Evolutionary conservation across 1,284 basidiomycete genomes (phyloP), one percentile per base, ranked within the genome.

Genomic region (Ganoderma meredithae): DNA sequence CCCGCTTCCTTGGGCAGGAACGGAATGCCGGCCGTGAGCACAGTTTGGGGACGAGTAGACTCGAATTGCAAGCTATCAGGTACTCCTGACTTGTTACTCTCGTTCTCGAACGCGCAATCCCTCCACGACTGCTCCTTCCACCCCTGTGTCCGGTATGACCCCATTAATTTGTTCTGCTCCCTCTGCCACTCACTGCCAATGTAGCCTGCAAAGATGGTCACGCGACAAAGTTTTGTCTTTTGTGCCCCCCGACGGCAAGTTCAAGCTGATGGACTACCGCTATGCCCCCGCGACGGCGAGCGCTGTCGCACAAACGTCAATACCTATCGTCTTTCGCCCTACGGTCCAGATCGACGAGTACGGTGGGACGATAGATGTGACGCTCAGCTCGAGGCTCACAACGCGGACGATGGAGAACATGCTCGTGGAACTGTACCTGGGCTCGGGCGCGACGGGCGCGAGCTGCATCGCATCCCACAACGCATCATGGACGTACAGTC

Each of bases 161-260:
- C 33, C 47, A n/a, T 39, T 33, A 1, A 15, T 10, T 31, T 15
- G 31, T 22, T 8, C 22, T 43, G 47, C 68, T 39, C 62, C 58
- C 36, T 9, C 52, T 25, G 43, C 63, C 13, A 19, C 15, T 53
- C 60, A 55, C 62, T 19, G 10, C 5, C 22, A 13, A 10, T 62
- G 68, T 66, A 95, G 95, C 43, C 83, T 96, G 62, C 88, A 89
- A 74, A 90, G 91, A 64, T 98, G 95, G 93, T 83, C 88, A 58
- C 88, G 91, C 61, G 92, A 95, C 76, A 90, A 89, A 72, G 83
- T 87, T 0, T 83, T 99, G 63, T 97, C 95, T 1, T 99, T 99
- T 78, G 90, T 99, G 55, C 97, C 97, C 3, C 97, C 97, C 1
- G 97, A 99, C 76, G 97, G 97, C 12, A 89, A 89, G 70, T 99